Base-by-base conservation (phyloP, 2,329 filamentous ascomycete genomes). In the Colletotrichum navitas region DNA sequence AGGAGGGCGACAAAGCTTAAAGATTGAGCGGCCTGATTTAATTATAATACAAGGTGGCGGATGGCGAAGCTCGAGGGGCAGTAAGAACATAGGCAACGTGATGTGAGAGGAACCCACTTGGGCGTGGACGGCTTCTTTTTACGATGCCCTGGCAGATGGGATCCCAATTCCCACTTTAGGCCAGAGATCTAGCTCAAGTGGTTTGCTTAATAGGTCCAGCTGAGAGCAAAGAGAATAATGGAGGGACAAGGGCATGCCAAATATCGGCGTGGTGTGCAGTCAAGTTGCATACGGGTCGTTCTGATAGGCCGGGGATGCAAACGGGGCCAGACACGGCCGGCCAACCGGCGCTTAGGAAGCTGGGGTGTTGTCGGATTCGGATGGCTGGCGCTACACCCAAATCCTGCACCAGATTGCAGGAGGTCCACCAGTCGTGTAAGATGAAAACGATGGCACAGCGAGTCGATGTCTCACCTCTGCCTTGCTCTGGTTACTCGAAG, bases 341-440 rank as follows among this genome's bases (percentile, higher is more conserved):
- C 83, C 84, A 85, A 81, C 84, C 80, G 84, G 83, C 84, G 84
- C 83, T 84, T 85, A 84, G 79, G 77, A 80, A 80, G 77, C 81
- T 76, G 77, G 82, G 82, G 81, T 78, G 73, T 74, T 71, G 73
- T 78, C 78, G 79, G 78, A 81, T 79, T 80, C 79, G 81, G 81
- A 81, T 82, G 81, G 82, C 78, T 83, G 81, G 82, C 81, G 80
- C 81, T 82, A 80, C 80, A 79, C 73, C 81, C 81, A 79, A 79
- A 80, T 76, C 79, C 78, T 79, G 77, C 76, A 81, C 79, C 80
- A 80, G 76, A 80, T 79, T 79, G 77, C 76, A 77, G 75, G 70
- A 77, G 51, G 51, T 77, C 79, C 78, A 80, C 83, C 81, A 82
- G 78, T 81, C 74, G 79, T 80, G 81, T 83, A 80, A 79, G 82